phyloP scores from a whole-genome alignment of 129 eudicot species.

The Helianthus annuus region DNA sequence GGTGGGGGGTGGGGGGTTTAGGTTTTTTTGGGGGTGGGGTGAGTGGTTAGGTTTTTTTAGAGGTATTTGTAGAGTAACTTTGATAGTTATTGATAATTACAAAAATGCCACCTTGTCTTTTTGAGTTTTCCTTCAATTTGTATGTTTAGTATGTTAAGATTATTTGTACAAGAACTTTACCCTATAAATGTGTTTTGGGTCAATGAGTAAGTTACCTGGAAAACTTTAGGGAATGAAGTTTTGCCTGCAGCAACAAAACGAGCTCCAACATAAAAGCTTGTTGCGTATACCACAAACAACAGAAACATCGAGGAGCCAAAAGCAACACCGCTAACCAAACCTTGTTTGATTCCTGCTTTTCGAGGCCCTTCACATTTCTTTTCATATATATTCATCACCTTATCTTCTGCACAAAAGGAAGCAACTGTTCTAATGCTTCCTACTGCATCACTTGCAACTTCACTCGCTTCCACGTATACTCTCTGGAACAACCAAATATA shows the following conservation, averaged over 20 bases:
- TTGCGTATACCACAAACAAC: constrained; percentile 63
- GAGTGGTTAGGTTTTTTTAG: too few relatives aligned
- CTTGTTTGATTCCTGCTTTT: constrained; percentile 65
- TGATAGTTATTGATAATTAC: too few relatives aligned
- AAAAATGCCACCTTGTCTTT: too few relatives aligned
- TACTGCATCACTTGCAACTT: constrained; percentile 84
- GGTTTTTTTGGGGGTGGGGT: too few relatives aligned
- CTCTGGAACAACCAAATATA: constrained; percentile 33
- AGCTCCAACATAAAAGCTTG: constrained; percentile 81
- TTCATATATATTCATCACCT: constrained; percentile 57
- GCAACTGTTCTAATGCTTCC: constrained; percentile 85
- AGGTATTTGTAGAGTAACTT: too few relatives aligned
- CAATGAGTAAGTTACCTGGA: constrained; percentile 41
- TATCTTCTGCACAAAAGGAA: constrained; percentile 84
- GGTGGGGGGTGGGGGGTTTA: too few relatives aligned
- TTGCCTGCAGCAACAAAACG: constrained; percentile 67
- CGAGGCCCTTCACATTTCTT: constrained; percentile 73
- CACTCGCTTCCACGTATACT: constrained; percentile 81
- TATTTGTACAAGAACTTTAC: too few relatives aligned
- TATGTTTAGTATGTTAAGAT: too few relatives aligned
- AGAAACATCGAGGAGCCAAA: constrained; percentile 56
- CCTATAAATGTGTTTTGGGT: constrained; percentile 26
- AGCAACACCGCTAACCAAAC: constrained; percentile 68
- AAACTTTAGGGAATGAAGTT: constrained; percentile 61
- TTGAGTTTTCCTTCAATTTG: too few relatives aligned